phyloP scores from a whole-genome alignment of 306 rosid genomes.

The Datisca glomerata region DNA sequence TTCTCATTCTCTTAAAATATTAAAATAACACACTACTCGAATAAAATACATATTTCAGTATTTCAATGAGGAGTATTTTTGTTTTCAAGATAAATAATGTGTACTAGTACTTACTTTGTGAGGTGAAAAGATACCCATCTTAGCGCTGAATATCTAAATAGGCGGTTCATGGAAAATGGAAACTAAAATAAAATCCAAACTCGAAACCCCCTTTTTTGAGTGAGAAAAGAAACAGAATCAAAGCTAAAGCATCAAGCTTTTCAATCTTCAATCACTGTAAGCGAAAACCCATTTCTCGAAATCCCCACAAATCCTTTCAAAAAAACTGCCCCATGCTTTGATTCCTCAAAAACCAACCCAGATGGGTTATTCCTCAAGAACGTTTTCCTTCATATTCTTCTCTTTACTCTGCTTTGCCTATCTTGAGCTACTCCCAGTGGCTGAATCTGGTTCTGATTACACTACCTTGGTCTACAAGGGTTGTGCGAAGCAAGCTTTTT shows the following conservation, averaged over 20 bases:
- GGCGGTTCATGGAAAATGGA: background rate
- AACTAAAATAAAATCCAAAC: background rate
- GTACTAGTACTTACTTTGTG: background rate
- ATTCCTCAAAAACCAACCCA: background rate
- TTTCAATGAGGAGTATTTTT: background rate
- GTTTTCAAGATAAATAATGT: constrained; percentile 1
- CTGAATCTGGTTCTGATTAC: constrained; percentile 49
- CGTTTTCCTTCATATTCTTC: constrained; percentile 20
- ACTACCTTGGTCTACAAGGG: constrained; percentile 77
- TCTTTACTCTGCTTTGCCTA: constrained; percentile 16
- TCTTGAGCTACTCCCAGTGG: constrained; percentile 23
- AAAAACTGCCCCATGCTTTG: constrained; percentile 4
- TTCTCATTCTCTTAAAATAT: too few relatives aligned
- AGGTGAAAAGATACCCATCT: constrained; percentile 10
- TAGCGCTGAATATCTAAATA: constrained; percentile 5
- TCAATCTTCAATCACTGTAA: background rate
- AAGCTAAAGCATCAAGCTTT: background rate
- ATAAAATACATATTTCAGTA: constrained; percentile 2
- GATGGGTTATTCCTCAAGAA: constrained; percentile 42
- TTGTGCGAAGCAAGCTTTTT: constrained; percentile 63
- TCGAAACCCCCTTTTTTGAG: constrained; percentile 12
- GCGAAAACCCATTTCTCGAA: background rate
- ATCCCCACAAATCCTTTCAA: background rate
- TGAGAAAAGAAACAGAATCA: background rate
- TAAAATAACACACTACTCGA: too few relatives aligned